Conservation (phyloP, 2,329 filamentous ascomycete species). For the Botrytis galanthina region DNA sequence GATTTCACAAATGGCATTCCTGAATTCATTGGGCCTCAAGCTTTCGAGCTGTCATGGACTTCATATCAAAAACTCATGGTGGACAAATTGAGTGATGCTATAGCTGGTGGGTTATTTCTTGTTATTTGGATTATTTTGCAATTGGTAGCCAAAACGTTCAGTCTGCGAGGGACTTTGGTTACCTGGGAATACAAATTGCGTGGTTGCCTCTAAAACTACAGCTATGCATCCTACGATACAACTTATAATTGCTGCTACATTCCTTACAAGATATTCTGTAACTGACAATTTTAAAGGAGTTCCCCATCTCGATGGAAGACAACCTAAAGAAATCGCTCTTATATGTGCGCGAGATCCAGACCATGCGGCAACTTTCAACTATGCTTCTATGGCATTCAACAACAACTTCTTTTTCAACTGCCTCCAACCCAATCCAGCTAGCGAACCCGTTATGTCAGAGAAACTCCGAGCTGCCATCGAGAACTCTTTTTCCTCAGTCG, state of each 20-base stretch:
- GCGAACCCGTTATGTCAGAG: slow-evolving; percentile 47
- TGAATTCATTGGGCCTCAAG: slow-evolving; percentile 67
- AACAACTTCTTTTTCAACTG: slow-evolving; percentile 77
- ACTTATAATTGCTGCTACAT: neutral
- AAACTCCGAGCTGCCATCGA: slow-evolving; percentile 60
- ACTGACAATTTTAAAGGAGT: slow-evolving; percentile 4
- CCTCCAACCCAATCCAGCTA: slow-evolving; percentile 45
- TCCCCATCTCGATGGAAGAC: slow-evolving; percentile 15
- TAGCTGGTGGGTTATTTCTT: slow-evolving; percentile 57
- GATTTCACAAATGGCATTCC: slow-evolving; percentile 55
- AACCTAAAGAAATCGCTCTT: slow-evolving; percentile 65
- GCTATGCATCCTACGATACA: neutral
- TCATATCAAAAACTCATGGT: slow-evolving; percentile 75
- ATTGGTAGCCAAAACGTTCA: neutral
- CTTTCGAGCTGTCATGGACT: slow-evolving; percentile 75
- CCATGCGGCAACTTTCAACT: slow-evolving; percentile 83
- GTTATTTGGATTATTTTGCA: neutral
- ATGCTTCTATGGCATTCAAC: slow-evolving; percentile 95
- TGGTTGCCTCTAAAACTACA: neutral
- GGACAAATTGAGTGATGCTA: slow-evolving; percentile 72
- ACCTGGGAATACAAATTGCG: neutral
- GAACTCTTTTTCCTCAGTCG: slow-evolving; percentile 74
- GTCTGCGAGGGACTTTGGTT: neutral
- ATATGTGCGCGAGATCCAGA: slow-evolving; percentile 75
- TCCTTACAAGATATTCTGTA: neutral